Conservation (phyloP, 345 rosid species). For the Pseudoturritis turrita region DNA sequence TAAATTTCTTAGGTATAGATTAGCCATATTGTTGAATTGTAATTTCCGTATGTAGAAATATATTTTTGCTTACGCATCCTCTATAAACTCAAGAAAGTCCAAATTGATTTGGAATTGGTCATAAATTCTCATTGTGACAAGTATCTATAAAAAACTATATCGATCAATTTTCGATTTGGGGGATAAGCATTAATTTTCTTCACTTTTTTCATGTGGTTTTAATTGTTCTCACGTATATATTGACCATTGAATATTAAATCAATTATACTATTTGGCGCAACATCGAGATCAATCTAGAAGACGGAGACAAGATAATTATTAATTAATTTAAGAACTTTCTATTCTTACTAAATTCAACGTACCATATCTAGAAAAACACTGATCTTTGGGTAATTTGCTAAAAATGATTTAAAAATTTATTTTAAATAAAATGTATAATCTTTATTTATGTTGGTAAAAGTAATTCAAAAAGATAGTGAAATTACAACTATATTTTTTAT, state of each 20-base stretch:
- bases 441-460: no score
- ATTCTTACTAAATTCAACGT: background rate
- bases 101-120: background rate
- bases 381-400: no score
- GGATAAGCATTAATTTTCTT: background rate
- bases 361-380: constrained; percentile 7
- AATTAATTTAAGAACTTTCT: background rate
- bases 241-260: constrained; percentile 11
- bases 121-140: background rate
- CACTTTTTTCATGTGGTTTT: constrained; percentile 16
- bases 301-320: background rate
- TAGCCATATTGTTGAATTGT: no score
- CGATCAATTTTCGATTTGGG: constrained; percentile 15
- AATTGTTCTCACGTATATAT: constrained; percentile 16
- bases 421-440: no score
- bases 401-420: no score
- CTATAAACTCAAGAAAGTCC: background rate
- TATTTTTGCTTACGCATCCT: no score
- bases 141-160: background rate
- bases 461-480: no score
- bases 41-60: no score
- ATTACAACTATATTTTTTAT: no score
- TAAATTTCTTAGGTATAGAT: no score
- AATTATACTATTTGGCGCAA: background rate
- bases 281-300: constrained; percentile 10